Evolutionary conservation across 2,329 filamentous ascomycete genomes (phyloP).

Genomic region (Exophiala phaeomuriformis): DNA sequence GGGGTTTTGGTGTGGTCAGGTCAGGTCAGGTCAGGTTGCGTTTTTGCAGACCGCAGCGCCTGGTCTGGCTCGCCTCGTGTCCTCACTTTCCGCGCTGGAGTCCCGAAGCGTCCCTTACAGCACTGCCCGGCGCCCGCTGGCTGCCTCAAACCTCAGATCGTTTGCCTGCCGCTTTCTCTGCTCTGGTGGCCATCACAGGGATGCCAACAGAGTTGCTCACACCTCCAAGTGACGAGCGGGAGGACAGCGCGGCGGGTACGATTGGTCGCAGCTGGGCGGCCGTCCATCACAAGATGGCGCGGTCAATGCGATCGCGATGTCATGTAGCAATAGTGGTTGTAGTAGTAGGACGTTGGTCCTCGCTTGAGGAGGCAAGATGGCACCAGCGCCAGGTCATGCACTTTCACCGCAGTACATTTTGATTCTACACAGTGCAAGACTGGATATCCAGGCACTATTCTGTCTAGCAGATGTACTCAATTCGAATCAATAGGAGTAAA

Average conservation of each 20-base stretch:
- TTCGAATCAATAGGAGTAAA: not conserved
- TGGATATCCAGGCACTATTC: not conserved
- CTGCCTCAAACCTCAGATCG: slow-evolving; percentile 9
- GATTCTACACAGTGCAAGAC: not conserved
- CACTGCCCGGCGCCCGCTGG: slow-evolving; percentile 13
- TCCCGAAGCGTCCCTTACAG: not conserved
- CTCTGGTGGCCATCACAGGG: slow-evolving; percentile 4
- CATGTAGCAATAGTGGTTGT: not conserved
- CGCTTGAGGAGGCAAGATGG: slow-evolving; percentile 1
- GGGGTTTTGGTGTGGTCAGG: slow-evolving; percentile 10
- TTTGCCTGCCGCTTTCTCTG: not conserved
- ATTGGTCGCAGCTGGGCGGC: slow-evolving; percentile 12
- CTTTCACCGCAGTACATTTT: not conserved
- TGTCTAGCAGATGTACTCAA: not conserved
- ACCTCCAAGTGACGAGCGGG: not conserved
- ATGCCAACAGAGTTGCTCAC: not conserved
- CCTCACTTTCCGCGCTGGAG: slow-evolving; percentile 17
- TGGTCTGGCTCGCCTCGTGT: slow-evolving; percentile 18
- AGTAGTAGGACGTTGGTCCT: slow-evolving; percentile 1
- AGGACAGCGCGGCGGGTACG: slow-evolving; percentile 15
- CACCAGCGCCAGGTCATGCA: slow-evolving; percentile 7
- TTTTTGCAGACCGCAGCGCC: slow-evolving; percentile 18
- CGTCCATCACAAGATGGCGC: slow-evolving; percentile 20
- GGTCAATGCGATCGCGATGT: slow-evolving; percentile 2
- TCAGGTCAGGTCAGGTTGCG: slow-evolving; percentile 1